Evolutionary conservation across 352 stramenopile genomes (phyloP).

Genomic region (Phytophthora hybrid): DNA sequence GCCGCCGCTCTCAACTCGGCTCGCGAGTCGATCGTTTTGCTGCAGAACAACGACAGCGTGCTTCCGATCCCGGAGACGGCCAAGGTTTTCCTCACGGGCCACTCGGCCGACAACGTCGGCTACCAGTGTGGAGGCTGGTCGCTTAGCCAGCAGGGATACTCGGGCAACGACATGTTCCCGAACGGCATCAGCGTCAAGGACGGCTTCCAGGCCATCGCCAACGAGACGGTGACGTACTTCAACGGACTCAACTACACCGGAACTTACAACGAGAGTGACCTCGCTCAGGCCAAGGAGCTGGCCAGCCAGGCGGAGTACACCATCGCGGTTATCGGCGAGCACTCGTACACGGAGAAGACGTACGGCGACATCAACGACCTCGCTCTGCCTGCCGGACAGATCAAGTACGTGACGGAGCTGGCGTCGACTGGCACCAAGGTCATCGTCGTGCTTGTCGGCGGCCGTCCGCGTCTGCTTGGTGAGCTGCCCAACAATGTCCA

Average conservation of each 20-base stretch:
- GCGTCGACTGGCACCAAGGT: slow-evolving; percentile 72
- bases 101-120: slow-evolving; percentile 65
- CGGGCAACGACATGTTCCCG: slow-evolving; percentile 68
- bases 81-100: slow-evolving; percentile 69
- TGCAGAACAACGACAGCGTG: slow-evolving; percentile 76
- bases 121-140: slow-evolving; percentile 82
- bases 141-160: slow-evolving; percentile 82
- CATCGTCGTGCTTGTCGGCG: slow-evolving; percentile 78
- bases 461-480: slow-evolving; percentile 76
- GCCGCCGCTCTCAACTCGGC: slow-evolving; percentile 60
- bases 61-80: slow-evolving; percentile 51
- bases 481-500: slow-evolving; percentile 59
- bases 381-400: slow-evolving; percentile 64
- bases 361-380: slow-evolving; percentile 83
- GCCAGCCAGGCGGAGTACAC: slow-evolving; percentile 63
- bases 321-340: slow-evolving; percentile 79
- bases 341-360: slow-evolving; percentile 83
- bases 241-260: slow-evolving; percentile 66
- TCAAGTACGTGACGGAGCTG: slow-evolving; percentile 77
- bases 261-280: slow-evolving; percentile 52
- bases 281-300: slow-evolving; percentile 62
- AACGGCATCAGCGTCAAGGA: slow-evolving; percentile 71
- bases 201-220: slow-evolving; percentile 49
- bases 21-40: slow-evolving; percentile 80
- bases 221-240: slow-evolving; percentile 52